phyloP scores from a whole-genome alignment of 805 yeast species.

The Barnettozyma salicaria region DNA sequence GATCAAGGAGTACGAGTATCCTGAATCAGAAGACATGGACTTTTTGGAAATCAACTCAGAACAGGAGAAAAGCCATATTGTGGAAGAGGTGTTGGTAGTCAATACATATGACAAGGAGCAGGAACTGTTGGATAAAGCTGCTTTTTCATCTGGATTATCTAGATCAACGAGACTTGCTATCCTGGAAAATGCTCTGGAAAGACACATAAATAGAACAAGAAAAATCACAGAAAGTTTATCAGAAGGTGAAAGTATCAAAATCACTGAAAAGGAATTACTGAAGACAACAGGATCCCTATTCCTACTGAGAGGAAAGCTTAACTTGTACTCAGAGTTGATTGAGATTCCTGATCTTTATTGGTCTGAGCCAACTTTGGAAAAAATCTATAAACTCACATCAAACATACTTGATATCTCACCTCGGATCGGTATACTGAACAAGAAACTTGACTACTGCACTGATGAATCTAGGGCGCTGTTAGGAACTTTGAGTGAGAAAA shows the following conservation, averaged over 20 bases:
- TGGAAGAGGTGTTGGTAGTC: constrained; percentile 69
- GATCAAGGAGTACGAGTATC: constrained; percentile 37
- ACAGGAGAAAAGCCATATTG: constrained; percentile 39
- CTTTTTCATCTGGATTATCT: constrained; percentile 83
- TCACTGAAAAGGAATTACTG: constrained; percentile 57
- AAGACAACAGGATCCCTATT: constrained; percentile 69
- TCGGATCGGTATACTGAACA: constrained; percentile 71
- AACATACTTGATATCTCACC: constrained; percentile 68
- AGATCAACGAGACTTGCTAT: constrained; percentile 82
- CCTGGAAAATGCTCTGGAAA: constrained; percentile 66
- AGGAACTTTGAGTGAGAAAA: constrained; percentile 68
- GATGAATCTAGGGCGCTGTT: constrained; percentile 80
- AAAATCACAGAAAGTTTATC: constrained; percentile 61
- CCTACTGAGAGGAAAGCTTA: constrained; percentile 73
- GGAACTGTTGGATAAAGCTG: constrained; percentile 68
- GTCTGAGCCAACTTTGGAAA: constrained; percentile 84
- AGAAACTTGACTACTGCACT: constrained; percentile 84
- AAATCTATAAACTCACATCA: constrained; percentile 65
- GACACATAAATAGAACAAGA: constrained; percentile 57
- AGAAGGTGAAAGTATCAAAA: constrained; percentile 46
- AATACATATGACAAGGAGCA: constrained; percentile 42
- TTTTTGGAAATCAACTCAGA: constrained; percentile 27
- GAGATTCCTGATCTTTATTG: constrained; percentile 93
- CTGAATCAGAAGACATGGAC: constrained; percentile 86
- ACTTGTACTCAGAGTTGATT: constrained; percentile 78